Evolutionary conservation across 192 early-diverging fungal genomes (phyloP).

Genomic region (Cetraspora pellucida): DNA sequence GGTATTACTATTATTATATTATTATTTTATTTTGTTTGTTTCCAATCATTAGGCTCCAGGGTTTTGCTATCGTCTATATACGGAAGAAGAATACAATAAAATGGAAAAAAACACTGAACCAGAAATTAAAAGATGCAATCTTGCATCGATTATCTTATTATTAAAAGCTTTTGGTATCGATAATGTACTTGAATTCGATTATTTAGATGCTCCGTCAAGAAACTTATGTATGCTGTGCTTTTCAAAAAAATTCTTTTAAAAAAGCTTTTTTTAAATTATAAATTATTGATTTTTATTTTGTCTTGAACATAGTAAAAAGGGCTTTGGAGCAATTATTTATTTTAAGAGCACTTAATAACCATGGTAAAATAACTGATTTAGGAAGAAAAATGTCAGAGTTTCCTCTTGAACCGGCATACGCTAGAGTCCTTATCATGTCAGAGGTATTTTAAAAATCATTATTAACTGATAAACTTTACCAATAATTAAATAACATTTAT

Average conservation of each 20-base stretch:
- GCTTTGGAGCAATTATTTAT: conserved; percentile 90
- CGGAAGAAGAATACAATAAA: conserved; percentile 74
- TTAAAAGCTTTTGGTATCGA: conserved; percentile 92
- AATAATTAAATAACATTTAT: conserved; percentile 23
- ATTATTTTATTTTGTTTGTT: too few species aligned
- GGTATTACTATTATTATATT: conserved; percentile 7
- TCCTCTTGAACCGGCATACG: conserved; percentile 86
- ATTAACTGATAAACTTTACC: background rate
- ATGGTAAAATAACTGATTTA: conserved; percentile 74
- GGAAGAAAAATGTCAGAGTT: conserved; percentile 88
- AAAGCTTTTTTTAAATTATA: too few species aligned
- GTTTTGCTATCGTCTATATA: conserved; percentile 90
- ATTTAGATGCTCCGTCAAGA: conserved; percentile 88
- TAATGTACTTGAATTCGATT: conserved; percentile 91
- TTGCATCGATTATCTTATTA: conserved; percentile 80
- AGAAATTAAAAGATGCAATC: conserved; percentile 93
- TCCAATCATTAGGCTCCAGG: conserved; percentile 66
- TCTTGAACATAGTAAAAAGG: conserved; percentile 55
- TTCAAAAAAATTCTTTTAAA: background rate
- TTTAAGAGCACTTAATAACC: conserved; percentile 82
- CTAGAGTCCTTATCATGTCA: conserved; percentile 90
- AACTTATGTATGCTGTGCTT: conserved; percentile 49
- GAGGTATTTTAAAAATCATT: conserved; percentile 41
- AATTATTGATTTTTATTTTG: background rate
- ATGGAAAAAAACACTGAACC: conserved; percentile 83